Conservation (phyloP, 495 filamentous ascomycete genomes). For the Niebla homalea region DNA sequence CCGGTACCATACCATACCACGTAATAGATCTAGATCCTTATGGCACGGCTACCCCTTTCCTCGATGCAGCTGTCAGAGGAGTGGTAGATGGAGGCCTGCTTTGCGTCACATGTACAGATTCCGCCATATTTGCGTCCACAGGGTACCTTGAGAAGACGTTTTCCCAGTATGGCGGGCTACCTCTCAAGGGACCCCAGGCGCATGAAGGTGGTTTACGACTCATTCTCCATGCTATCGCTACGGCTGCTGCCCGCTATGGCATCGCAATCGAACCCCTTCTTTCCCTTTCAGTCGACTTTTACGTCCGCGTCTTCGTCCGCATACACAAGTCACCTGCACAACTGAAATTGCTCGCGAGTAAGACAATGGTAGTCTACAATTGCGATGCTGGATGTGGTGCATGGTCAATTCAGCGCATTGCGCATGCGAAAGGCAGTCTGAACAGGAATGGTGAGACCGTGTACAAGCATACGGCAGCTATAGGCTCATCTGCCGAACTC, state of each 20-base stretch:
- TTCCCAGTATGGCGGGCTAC: constrained; percentile 78
- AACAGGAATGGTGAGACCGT: constrained; percentile 58
- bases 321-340: constrained; percentile 62
- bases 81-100: constrained; percentile 77
- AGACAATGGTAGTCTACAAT: constrained; percentile 84
- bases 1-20: constrained; percentile 43
- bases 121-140: constrained; percentile 81
- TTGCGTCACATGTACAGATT: constrained; percentile 93
- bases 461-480: constrained; percentile 60
- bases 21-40: constrained; percentile 97
- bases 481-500: constrained; percentile 47
- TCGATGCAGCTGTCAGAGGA: constrained; percentile 78
- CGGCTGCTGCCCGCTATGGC: constrained; percentile 73
- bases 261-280: constrained; percentile 80
- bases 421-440: constrained; percentile 43
- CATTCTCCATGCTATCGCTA: constrained; percentile 66
- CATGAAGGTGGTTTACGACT: constrained; percentile 86
- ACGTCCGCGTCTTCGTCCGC: constrained; percentile 79
- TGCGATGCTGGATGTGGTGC: constrained; percentile 84
- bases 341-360: constrained; percentile 79
- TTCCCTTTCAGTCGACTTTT: constrained; percentile 90
- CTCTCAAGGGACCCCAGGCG: constrained; percentile 65
- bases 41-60: constrained; percentile 77
- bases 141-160: constrained; percentile 90
- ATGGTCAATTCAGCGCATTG: constrained; percentile 67